Evolutionary conservation across 2,329 filamentous ascomycete species (phyloP).

Genomic region (Fusarium pseudoanthophilum): DNA sequence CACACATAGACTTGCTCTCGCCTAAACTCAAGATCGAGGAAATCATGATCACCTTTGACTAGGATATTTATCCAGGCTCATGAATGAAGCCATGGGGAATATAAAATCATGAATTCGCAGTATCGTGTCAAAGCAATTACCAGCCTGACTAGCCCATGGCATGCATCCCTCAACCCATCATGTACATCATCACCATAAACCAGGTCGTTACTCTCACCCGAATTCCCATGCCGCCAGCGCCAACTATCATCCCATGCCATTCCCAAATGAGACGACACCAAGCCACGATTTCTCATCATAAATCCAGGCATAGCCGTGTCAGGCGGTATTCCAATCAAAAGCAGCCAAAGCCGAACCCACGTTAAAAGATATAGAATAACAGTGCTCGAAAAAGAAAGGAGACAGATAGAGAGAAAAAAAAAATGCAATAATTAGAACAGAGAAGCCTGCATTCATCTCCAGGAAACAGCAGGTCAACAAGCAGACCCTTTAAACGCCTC

Average conservation of each 20-base stretch:
- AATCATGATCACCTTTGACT: neutral
- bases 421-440: constrained; percentile 2
- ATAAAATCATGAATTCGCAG: constrained; percentile 35
- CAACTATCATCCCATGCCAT: constrained; percentile 11
- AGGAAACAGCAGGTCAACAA: constrained; percentile 21
- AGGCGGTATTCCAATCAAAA: constrained; percentile 22
- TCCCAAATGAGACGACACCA: constrained; percentile 8
- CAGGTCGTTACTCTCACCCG: constrained; percentile 15
- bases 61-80: neutral
- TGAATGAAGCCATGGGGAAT: neutral
- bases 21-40: neutral
- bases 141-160: constrained; percentile 22
- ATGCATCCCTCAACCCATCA: constrained; percentile 11
- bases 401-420: neutral
- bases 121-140: constrained; percentile 37
- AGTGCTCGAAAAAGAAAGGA: neutral
- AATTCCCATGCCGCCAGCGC: constrained; percentile 5
- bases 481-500: constrained; percentile 38
- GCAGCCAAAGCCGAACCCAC: neutral
- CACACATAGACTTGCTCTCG: neutral
- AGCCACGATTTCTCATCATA: constrained; percentile 14
- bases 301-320: constrained; percentile 15
- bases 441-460: constrained; percentile 10
- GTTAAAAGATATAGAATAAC: constrained; percentile 18
- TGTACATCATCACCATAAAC: constrained; percentile 25